Conservation (phyloP, 1,284 basidiomycete species). For the Ceratobasidium sp. region DNA sequence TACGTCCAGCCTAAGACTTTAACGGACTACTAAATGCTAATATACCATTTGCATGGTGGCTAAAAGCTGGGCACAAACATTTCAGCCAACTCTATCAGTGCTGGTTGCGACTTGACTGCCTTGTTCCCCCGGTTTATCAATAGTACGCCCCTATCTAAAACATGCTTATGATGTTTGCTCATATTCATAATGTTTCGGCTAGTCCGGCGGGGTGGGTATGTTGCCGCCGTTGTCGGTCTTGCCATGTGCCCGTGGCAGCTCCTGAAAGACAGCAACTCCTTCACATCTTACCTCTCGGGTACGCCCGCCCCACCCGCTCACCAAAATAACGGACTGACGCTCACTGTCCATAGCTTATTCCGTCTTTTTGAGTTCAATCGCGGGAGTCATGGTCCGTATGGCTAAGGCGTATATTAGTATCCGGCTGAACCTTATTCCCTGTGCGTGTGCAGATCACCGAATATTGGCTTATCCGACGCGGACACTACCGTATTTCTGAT, state of each 20-base stretch:
- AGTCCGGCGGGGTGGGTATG: conserved; percentile 82
- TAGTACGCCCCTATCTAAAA: conserved; percentile 47
- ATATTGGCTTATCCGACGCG: conserved; percentile 79
- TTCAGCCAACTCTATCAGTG: conserved; percentile 83
- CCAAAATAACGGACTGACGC: conserved; percentile 13
- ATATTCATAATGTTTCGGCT: conserved; percentile 57
- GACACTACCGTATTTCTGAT: conserved; percentile 73
- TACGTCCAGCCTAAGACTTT: conserved; percentile 44
- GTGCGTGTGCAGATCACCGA: conserved; percentile 64
- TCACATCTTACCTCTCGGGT: conserved; percentile 78
- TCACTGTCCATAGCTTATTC: conserved; percentile 63
- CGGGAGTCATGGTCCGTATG: conserved; percentile 72
- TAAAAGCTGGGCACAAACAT: conserved; percentile 64
- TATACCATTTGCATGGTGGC: neutral
- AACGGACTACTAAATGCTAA: conserved; percentile 6
- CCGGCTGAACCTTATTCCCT: conserved; percentile 1
- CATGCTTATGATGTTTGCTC: conserved; percentile 14
- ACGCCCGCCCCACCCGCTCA: neutral
- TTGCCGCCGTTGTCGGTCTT: conserved; percentile 76
- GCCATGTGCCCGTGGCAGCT: conserved; percentile 59
- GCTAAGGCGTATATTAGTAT: neutral
- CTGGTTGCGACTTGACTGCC: conserved; percentile 84
- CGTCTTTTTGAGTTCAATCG: conserved; percentile 81
- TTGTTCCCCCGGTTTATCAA: conserved; percentile 78
- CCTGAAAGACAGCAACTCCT: conserved; percentile 74